Evolutionary conservation across 345 rosid genomes (phyloP).

Genomic region (Eucalyptus polybractea): DNA sequence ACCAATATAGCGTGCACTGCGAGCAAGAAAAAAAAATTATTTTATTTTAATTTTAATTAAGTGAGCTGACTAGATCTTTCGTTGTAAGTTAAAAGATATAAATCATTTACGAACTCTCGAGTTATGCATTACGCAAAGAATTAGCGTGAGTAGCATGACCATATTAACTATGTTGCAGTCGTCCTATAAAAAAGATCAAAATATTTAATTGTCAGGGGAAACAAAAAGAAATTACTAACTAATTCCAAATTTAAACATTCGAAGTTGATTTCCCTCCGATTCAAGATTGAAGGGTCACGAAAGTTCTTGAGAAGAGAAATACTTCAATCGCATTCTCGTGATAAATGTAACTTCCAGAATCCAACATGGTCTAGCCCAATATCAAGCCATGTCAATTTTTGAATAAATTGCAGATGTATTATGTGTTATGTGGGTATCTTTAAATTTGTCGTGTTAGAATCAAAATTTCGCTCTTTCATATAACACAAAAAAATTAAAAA

Average conservation of each 20-base stretch:
- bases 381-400: not conserved
- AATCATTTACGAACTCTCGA: not conserved
- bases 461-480: not conserved
- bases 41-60: not conserved
- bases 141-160: not conserved
- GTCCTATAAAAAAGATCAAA: not conserved
- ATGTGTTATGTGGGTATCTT: too few species aligned
- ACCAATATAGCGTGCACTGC: not conserved
- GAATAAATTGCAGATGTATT: rapidly evolving
- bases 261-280: not conserved
- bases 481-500: not conserved
- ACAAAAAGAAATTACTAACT: rapidly evolving
- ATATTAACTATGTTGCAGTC: not conserved
- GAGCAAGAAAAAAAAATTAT: rapidly evolving
- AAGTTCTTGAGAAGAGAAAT: not conserved
- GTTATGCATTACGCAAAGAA: not conserved
- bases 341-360: not conserved
- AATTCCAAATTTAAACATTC: rapidly evolving
- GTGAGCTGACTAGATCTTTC: rapidly evolving
- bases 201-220: not conserved
- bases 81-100: not conserved
- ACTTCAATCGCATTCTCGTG: rapidly evolving
- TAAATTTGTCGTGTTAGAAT: not conserved
- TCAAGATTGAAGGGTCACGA: not conserved
- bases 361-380: not conserved